Evolutionary conservation across 441 rosid species (phyloP).

Genomic region (Eugenia klotzschiana): DNA sequence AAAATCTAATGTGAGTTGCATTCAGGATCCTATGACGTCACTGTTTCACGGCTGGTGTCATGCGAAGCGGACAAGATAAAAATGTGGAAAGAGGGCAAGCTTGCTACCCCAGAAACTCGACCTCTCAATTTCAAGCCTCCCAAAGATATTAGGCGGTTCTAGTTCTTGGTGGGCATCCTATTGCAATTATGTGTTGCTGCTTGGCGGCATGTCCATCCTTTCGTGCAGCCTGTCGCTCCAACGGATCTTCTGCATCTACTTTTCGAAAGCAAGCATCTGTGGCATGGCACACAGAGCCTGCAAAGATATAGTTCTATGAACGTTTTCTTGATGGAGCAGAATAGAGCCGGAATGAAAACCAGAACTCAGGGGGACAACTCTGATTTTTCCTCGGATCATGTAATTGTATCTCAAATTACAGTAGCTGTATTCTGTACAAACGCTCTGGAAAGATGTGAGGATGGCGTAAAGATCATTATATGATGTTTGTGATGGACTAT

Average conservation of each 20-base stretch:
- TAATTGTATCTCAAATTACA: neutral
- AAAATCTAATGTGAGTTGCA: neutral
- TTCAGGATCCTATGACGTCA: slow-evolving; percentile 76
- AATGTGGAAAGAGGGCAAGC: slow-evolving; percentile 95
- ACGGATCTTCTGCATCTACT: neutral
- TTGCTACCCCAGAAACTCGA: slow-evolving; percentile 82
- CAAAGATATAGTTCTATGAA: neutral
- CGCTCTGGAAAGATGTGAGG: neutral
- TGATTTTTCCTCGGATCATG: neutral
- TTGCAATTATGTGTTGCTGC: neutral
- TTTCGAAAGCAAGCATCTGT: neutral
- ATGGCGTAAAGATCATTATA: neutral
- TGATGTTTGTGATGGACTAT: neutral
- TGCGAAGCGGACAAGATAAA: slow-evolving; percentile 97
- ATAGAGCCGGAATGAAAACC: neutral
- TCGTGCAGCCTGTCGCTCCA: neutral
- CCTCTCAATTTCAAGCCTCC: slow-evolving; percentile 94
- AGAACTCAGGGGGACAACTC: neutral
- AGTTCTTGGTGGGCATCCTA: neutral
- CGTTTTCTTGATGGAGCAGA: neutral
- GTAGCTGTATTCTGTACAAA: neutral
- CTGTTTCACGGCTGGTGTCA: slow-evolving; percentile 67
- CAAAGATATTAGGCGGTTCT: slow-evolving; percentile 88
- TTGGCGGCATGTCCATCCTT: neutral
- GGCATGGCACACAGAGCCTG: neutral